A percentile compares a stretch with the other conserved stretches of the same genome.
Conservation (phyloP, 2,329 filamentous ascomycete genomes). For the Ambrosiella xylebori region DNA sequence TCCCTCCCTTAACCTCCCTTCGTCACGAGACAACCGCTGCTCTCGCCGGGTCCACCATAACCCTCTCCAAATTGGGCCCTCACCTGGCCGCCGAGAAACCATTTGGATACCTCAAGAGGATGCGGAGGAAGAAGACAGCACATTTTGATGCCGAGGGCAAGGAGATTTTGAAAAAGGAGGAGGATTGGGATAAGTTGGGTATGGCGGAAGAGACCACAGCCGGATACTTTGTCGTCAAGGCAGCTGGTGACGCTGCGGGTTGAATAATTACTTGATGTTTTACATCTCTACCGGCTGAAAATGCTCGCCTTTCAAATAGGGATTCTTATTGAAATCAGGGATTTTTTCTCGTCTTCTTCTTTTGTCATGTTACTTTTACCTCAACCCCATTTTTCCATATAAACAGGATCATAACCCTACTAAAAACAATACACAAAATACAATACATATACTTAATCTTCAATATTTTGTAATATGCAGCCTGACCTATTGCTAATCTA, state of each 20-base stretch:
- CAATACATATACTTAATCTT: neutral
- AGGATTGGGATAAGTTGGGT: slow-evolving; percentile 55
- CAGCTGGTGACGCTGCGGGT: slow-evolving; percentile 26
- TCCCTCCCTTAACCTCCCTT: slow-evolving; percentile 61
- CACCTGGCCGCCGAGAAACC: slow-evolving; percentile 43
- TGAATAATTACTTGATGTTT: neutral
- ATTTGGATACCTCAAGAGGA: slow-evolving; percentile 36
- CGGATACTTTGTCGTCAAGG: slow-evolving; percentile 63
- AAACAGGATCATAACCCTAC: neutral
- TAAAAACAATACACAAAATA: neutral
- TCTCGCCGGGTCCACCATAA: slow-evolving; percentile 41
- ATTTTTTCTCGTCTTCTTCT: neutral
- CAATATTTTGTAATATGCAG: neutral
- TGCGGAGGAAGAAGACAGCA: slow-evolving; percentile 13
- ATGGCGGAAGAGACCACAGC: slow-evolving; percentile 49
- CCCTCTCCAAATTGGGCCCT: slow-evolving; percentile 36
- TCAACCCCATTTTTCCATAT: neutral
- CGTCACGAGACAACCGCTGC: slow-evolving; percentile 59
- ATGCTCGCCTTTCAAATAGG: too few species aligned
- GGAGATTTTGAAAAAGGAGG: slow-evolving; percentile 18
- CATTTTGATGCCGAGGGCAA: neutral
- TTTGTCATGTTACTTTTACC: neutral
- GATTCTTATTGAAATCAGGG: neutral
- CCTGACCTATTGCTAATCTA: neutral
- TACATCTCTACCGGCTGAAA: too few species aligned